Base-by-base conservation (phyloP, 139 green algal species). In the Micractinium conductrix region DNA sequence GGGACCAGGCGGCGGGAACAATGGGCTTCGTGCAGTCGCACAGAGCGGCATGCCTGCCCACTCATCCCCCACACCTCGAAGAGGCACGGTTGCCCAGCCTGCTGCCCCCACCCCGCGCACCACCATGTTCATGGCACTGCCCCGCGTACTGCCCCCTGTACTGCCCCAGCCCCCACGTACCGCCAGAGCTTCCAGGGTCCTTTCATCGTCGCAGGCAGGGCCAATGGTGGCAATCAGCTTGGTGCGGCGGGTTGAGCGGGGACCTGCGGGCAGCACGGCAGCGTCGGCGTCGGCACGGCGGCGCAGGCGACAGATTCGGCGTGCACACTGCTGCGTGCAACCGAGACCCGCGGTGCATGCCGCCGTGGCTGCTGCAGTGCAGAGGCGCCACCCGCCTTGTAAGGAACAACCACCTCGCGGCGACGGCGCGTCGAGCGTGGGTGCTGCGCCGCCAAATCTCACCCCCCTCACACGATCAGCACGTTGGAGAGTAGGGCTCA, bases 141-240 rank as follows among this genome's bases (percentile, higher is more conserved):
- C n/a, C n/a, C n/a, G n/a, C n/a, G n/a, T n/a, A n/a, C n/a, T n/a
- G n/a, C n/a, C n/a, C n/a, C n/a, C n/a, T n/a, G n/a, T n/a, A n/a
- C n/a, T 38, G 26, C 14, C 2, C 21, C 60, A 37, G 26, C 4
- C 26, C 22, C 60, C 33, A 30, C 65, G 17, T n/a, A 62, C 69
- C 45, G 92, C 91, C 73, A 96, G 48, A 1, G 48, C 81, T n/a
- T 89, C 83, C 67, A 95, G 84, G 85, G 91, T 92, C 35, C 93
- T 88, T 30, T 84, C 43, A 68, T 69, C 86, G 80, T 82, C 87
- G 35, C 84, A 92, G 21, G 88, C 70, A 0, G 93, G 93, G 2
- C 93, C 93, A 69, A 96, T 96, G n/a, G 93, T 96, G 85, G 88
- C 93, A 43, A 96, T 91, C 22, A 96, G 86, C 82, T 95, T 95